Evolutionary conservation across 768 basidiomycete species (phyloP).

Genomic region (Mycena albidolilacea): DNA sequence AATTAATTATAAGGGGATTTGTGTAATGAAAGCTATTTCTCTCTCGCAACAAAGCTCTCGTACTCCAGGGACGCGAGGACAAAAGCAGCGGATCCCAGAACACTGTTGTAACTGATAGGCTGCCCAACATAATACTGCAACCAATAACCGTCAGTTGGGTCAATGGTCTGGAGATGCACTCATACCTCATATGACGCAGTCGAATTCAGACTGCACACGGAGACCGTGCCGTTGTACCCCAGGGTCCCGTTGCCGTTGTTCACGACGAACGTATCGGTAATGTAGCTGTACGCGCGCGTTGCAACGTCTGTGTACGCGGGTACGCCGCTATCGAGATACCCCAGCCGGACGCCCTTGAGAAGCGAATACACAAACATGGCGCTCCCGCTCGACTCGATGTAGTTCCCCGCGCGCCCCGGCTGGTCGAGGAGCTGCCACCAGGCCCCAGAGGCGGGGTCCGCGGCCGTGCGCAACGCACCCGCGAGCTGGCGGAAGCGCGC

Average conservation of each 20-base stretch:
- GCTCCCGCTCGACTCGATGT: constrained; percentile 46
- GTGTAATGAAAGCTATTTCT: neutral
- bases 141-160: neutral
- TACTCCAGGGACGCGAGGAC: constrained; percentile 43
- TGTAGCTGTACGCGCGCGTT: constrained; percentile 42
- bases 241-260: constrained; percentile 42
- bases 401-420: constrained; percentile 46
- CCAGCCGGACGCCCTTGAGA: constrained; percentile 43
- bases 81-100: constrained; percentile 42
- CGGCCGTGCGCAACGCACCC: constrained; percentile 28
- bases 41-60: constrained; percentile 22
- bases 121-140: constrained; percentile 42
- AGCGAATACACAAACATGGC: constrained; percentile 47
- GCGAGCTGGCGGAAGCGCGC: constrained; percentile 29
- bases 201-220: constrained; percentile 39
- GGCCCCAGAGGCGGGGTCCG: constrained; percentile 39
- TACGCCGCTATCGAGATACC: constrained; percentile 39
- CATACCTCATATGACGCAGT: constrained; percentile 35
- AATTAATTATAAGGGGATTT: neutral
- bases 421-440: constrained; percentile 48
- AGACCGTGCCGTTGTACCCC: constrained; percentile 43
- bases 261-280: constrained; percentile 41
- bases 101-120: constrained; percentile 40
- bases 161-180: neutral
- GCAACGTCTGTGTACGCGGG: constrained; percentile 33